Conservation (phyloP, 1,284 basidiomycete genomes). For the Ustilago sp. region DNA sequence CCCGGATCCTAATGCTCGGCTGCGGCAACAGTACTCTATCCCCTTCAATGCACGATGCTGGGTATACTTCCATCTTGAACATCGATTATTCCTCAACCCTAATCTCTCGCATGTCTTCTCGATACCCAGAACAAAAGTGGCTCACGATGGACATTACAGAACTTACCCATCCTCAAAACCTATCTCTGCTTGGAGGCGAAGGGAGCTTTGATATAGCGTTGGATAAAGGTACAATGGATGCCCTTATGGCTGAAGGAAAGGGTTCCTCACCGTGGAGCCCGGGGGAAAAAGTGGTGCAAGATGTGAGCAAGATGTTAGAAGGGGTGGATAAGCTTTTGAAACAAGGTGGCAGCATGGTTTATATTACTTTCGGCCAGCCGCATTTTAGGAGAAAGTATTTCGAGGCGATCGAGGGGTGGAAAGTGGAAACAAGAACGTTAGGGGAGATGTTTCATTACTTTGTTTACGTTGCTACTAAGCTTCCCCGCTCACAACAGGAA, state of each 20-base stretch:
- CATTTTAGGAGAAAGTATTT: slow-evolving; percentile 60
- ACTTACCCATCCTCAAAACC: slow-evolving; percentile 31
- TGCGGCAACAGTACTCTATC: slow-evolving; percentile 65
- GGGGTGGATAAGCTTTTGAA: slow-evolving; percentile 60
- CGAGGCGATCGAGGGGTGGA: slow-evolving; percentile 49
- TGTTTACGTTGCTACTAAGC: slow-evolving; percentile 56
- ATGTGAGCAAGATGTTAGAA: slow-evolving; percentile 54
- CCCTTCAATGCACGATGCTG: slow-evolving; percentile 52
- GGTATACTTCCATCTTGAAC: slow-evolving; percentile 57
- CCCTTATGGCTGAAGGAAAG: slow-evolving; percentile 64
- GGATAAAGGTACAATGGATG: slow-evolving; percentile 69
- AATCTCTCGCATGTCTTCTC: slow-evolving; percentile 51
- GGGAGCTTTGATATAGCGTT: slow-evolving; percentile 59
- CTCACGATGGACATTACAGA: slow-evolving; percentile 63
- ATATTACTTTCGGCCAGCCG: slow-evolving; percentile 67
- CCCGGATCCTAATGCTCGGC: slow-evolving; percentile 65
- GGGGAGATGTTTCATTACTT: slow-evolving; percentile 67
- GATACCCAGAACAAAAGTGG: slow-evolving; percentile 52
- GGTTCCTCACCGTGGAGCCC: slow-evolving; percentile 59
- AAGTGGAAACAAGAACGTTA: slow-evolving; percentile 49
- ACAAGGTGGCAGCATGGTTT: slow-evolving; percentile 55
- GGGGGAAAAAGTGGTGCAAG: slow-evolving; percentile 35
- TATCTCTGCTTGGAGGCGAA: slow-evolving; percentile 42
- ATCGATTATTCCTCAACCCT: slow-evolving; percentile 59
- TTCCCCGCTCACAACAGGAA: not conserved